Base-by-base conservation (phyloP, 176 grass and related monocot species). In the Elymus sibiricus region DNA sequence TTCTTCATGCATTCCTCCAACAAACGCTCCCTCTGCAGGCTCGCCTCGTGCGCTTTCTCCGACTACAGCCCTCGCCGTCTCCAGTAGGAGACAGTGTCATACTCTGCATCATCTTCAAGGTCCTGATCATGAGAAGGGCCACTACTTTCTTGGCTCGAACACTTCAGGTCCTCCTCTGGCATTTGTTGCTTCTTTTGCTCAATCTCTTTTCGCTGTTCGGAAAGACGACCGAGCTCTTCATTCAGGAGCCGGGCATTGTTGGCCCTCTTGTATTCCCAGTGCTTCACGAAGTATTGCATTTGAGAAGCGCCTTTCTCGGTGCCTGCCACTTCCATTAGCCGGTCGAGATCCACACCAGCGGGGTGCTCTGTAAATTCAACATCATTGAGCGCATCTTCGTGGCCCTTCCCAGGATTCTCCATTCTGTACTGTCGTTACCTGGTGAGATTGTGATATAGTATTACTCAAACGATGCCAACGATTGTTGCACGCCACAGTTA, bases 161-260 rank as follows among this genome's bases (percentile, higher is more conserved):
- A 56, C 21, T 92, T 92, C 15, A 77, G 88, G 75, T 90, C 89
- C 27, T 97, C 90, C 78, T 90, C 86, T 74, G 91, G 78, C 51
- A 98, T 95, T 74, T 95, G 85, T 27, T 87, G 80, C 58, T 93
- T 91, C 42, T 87, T 95, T 29, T 94, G 82, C 56, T 95, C 95
- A 72, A 93, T 75, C 66, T 98, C 93, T 79, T 92, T 86, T 46
- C 91, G 89, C 65, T 93, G 82, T 80, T 93, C 87, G 44, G 79
- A 70, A 22, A 95, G 85, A 70, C 62, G 34, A 77, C 85, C 76
- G 14, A 95, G 42, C 84, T 98, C 80, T 82, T 98, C 95, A 22
- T 70, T 82, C 5, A 98, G 91, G 90, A 98, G 93, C 31, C 80
- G 78, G 84, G 70, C 66, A 77, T 77, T 64, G 85, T 87, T 83